A percentile compares a stretch with the other conserved stretches of the same genome.
Evolutionary conservation across 2,329 filamentous ascomycete genomes (phyloP).

Genomic region (Ceratocystis ficicola): DNA sequence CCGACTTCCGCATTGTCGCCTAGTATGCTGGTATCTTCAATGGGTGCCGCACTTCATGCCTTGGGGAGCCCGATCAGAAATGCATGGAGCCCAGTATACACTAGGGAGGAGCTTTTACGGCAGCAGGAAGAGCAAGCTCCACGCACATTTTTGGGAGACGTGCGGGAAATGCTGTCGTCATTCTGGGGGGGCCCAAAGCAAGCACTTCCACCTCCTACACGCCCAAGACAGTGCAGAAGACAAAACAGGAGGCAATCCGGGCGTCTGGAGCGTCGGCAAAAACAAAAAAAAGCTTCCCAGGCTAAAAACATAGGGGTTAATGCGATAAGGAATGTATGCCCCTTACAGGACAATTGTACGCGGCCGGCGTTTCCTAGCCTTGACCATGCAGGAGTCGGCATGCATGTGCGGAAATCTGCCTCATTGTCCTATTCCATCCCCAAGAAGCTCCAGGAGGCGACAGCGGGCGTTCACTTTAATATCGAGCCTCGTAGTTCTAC

Average conservation of each 20-base stretch:
- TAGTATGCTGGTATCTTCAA: background rate
- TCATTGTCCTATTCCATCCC: too few relatives aligned
- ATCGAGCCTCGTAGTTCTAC: background rate
- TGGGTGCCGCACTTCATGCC: background rate
- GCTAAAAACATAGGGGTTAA: background rate
- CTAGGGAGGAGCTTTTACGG: constrained; percentile 8
- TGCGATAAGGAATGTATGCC: too few relatives aligned
- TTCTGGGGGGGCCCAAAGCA: background rate
- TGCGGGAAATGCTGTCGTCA: background rate
- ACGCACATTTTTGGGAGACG: background rate
- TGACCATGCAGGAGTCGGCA: background rate
- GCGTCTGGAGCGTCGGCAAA: background rate
- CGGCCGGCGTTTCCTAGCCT: background rate
- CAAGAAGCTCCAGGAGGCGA: too few relatives aligned
- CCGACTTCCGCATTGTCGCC: constrained; percentile 1
- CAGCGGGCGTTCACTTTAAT: too few relatives aligned
- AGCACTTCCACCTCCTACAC: background rate
- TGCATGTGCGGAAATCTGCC: too few relatives aligned
- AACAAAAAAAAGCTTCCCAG: background rate
- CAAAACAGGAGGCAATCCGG: background rate
- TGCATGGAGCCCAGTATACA: constrained; percentile 14
- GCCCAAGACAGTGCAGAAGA: background rate
- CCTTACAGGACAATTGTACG: background rate
- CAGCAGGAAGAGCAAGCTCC: constrained; percentile 17
- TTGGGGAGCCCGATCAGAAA: constrained; percentile 3